Base-by-base conservation (phyloP, 1,284 basidiomycete species). In the Spongispora temasekensis region DNA sequence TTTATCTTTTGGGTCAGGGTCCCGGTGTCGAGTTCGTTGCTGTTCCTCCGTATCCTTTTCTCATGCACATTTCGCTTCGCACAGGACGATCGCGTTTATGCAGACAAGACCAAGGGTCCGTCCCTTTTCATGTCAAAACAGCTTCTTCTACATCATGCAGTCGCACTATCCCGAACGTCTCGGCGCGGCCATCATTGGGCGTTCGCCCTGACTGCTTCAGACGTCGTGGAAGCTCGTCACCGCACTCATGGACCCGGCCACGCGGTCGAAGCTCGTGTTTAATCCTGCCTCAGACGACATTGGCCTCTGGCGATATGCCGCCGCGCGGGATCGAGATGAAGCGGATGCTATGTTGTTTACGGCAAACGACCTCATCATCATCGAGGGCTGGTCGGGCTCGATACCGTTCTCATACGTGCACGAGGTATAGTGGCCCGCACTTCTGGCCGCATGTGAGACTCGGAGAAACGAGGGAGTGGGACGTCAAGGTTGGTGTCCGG, bases 181-280 rank as follows among this genome's bases (percentile, higher is more conserved):
- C 23, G 44, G 44, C 25, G 44, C n/a, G 25, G 44, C 44, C 25
- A 48, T 27, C 44, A 17, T 48, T 17, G 44, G 15, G 15, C 25
- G n/a, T 70, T 86, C 95, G 52, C 95, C 95, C 27, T 93, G 84
- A 77, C 76, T 93, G 65, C 76, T 95, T 63, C 88, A 87, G 64
- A 81, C 87, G 0, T 95, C 95, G 79, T 94, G 91, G 81, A 90
- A 88, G 62, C 79, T 93, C 62, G 88, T 98, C 71, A 85, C 82
- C 56, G 94, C 95, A 0, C 86, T 93, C 71, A 83, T 92, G 55
- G 90, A 92, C 74, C 88, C 89, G 10, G 70, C 93, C 65, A 97
- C 95, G 0, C 31, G 90, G 13, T 66, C 78, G 31, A 90, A 90
- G 69, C 77, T 90, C 71, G 79, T 83, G 59, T 90, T 93, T 75